Evolutionary conservation across 108 stramenopile species (phyloP), one percentile per base, ranked within the genome.

Genomic region (Cyclotella choctawhatcheeana): DNA sequence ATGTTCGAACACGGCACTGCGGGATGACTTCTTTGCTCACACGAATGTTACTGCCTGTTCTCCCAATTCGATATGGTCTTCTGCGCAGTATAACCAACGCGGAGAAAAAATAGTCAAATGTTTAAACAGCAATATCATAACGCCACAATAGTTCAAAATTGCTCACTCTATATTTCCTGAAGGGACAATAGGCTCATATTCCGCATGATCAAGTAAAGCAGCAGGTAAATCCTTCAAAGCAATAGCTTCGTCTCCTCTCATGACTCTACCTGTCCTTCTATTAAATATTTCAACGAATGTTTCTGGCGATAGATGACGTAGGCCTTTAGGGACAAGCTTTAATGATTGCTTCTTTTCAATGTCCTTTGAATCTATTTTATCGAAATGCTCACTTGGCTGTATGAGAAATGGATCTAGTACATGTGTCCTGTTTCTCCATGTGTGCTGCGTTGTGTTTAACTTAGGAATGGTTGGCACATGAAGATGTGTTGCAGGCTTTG

Each of bases 151-250:
- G 30, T 48, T 20, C 24, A 27, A 43, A n/a, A 22, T 43, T 14
- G 47, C 69, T 32, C 21, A 70, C 69, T 56, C 31, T 47, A 29
- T 44, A 44, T 48, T 59, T 47, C 47, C 13, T 26, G 45, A 58
- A 21, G 78, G 78, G 61, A 75, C 35, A 22, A 79, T 75, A 2
- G 82, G 82, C 45, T 82, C 82, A 34, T 82, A 82, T 18, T 77
- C 76, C 4, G 82, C 71, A 74, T 82, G 82, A 37, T 59, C 48
- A 26, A 73, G 48, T 67, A 82, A 67, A 27, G 44, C 58, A 21
- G 40, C 56, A 0, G 77, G 59, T 59, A 82, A 52, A 35, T 78
- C 77, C 33, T 29, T 34, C 14, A 78, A 35, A 7, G 54, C 45
- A 31, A 82, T 53, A 16, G 82, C 82, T 17, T 67, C 72, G 14